A percentile compares a stretch with the other conserved stretches of the same genome.
These are phyloP conservation scores for Plasmodium falciparum DNA, from an alignment of 169 alveolate species.

Conservation along the genomic window DNA sequence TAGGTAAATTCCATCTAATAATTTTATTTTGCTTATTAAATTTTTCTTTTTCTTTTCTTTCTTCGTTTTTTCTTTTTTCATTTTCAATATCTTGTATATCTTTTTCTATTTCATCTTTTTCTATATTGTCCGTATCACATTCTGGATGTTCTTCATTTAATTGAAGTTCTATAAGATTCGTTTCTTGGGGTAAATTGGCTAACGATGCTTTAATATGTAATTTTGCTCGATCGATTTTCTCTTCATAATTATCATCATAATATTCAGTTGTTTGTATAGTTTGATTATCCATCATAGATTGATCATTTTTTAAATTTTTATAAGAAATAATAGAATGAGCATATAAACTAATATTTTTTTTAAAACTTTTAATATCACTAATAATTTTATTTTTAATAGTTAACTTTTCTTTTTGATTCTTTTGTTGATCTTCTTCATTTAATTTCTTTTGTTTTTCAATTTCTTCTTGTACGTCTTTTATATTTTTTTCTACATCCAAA, in stretches of 20 bases:
- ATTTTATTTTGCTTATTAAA: constrained; percentile 63
- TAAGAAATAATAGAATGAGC: constrained; percentile 57
- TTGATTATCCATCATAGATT: constrained; percentile 21
- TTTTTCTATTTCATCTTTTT: constrained; percentile 76
- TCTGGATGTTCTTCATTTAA: constrained; percentile 65
- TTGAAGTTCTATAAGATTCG: constrained; percentile 80
- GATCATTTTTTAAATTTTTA: constrained; percentile 17
- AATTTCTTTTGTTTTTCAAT: constrained; percentile 11
- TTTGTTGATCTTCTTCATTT: constrained; percentile 3
- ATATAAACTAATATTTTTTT: constrained; percentile 44
- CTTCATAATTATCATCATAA: constrained; percentile 76
- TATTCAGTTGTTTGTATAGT: constrained; percentile 20
- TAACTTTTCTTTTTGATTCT: constrained; percentile 3
- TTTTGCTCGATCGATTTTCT: constrained; percentile 85
- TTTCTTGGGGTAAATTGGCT: constrained; percentile 83
- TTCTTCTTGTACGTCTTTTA: constrained; percentile 38
- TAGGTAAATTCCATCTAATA: constrained; percentile 67
- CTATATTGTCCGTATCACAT: constrained; percentile 2
- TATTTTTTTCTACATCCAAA: constrained; percentile 13
- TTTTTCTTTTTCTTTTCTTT: constrained; percentile 35
- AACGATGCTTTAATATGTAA: constrained; percentile 83
- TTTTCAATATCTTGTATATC: constrained; percentile 48
- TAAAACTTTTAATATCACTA: constrained; percentile 56
- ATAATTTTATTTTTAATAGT: constrained; percentile 34
- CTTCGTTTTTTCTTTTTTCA: constrained; percentile 43